A percentile compares a stretch with the other conserved stretches of the same genome.
phyloP scores from a whole-genome alignment of 2,329 filamentous ascomycete genomes.

The Aspergillus sclerotialis region DNA sequence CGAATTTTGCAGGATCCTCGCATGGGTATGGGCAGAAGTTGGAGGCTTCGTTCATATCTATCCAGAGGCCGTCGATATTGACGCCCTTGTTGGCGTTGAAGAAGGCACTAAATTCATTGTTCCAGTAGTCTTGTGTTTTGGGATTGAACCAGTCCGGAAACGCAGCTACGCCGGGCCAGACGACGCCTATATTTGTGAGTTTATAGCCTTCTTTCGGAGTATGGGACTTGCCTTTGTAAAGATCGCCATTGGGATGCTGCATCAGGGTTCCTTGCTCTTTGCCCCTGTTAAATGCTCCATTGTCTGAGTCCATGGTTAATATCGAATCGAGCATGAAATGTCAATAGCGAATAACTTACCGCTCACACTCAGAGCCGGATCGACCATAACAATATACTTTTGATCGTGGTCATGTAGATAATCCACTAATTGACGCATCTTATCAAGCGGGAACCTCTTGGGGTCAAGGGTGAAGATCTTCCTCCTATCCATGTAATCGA shows the following conservation, averaged over 20 bases:
- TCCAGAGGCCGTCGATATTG: conserved; percentile 72
- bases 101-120: conserved; percentile 57
- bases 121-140: conserved; percentile 62
- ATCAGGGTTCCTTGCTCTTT: conserved; percentile 51
- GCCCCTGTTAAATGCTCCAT: conserved; percentile 55
- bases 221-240: conserved; percentile 39
- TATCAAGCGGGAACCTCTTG: conserved; percentile 30
- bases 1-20: conserved; percentile 47
- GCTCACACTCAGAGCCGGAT: conserved; percentile 42
- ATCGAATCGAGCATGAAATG: background rate
- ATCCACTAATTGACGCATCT: conserved; percentile 58
- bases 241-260: conserved; percentile 46
- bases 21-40: conserved; percentile 53
- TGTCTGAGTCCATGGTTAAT: conserved; percentile 34
- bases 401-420: conserved; percentile 62
- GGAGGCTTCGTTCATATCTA: conserved; percentile 59
- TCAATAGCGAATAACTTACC: conserved; percentile 14
- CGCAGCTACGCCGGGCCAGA: conserved; percentile 68
- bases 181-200: conserved; percentile 46
- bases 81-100: conserved; percentile 59
- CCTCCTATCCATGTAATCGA: conserved; percentile 35
- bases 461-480: conserved; percentile 35
- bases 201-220: too few relatives aligned
- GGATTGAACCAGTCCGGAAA: conserved; percentile 73
- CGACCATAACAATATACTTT: conserved; percentile 71